Conservation (phyloP, 2,329 filamentous ascomycete genomes). For the Colletotrichum aenigma region DNA sequence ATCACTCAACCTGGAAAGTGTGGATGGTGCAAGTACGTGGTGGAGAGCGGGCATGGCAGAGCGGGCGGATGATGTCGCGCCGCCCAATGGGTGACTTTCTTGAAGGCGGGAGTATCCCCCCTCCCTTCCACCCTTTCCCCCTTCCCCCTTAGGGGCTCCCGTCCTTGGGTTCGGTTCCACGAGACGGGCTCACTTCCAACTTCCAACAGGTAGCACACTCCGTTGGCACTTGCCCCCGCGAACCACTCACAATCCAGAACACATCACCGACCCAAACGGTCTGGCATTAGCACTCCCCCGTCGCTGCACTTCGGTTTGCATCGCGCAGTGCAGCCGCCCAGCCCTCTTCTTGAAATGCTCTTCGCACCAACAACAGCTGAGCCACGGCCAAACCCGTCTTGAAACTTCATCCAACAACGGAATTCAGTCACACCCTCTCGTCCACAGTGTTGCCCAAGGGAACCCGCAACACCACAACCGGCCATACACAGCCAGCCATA, state of each 20-base stretch:
- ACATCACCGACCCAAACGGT: neutral
- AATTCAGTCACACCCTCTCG: neutral
- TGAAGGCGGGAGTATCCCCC: conserved; percentile 6
- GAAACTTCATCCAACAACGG: neutral
- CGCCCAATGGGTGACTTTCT: conserved; percentile 14
- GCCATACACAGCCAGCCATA: neutral
- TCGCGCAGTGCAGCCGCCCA: neutral
- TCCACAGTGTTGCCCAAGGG: neutral
- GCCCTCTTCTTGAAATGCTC: neutral
- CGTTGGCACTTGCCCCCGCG: neutral
- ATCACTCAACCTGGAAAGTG: neutral
- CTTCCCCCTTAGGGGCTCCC: neutral
- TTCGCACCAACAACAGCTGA: neutral
- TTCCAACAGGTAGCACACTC: neutral
- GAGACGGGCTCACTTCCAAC: neutral
- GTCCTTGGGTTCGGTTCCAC: neutral
- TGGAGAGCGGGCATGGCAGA: conserved; percentile 16
- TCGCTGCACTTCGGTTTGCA: neutral
- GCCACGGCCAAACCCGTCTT: neutral
- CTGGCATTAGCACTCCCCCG: neutral
- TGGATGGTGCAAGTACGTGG: conserved; percentile 1
- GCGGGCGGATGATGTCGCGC: conserved; percentile 19
- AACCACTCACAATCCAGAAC: neutral
- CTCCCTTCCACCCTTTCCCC: neutral
- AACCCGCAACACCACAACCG: neutral